A percentile compares a stretch with the other conserved stretches of the same genome.
Evolutionary conservation across 108 stramenopile species (phyloP).

Genomic region (Cylindrotheca closterium): DNA sequence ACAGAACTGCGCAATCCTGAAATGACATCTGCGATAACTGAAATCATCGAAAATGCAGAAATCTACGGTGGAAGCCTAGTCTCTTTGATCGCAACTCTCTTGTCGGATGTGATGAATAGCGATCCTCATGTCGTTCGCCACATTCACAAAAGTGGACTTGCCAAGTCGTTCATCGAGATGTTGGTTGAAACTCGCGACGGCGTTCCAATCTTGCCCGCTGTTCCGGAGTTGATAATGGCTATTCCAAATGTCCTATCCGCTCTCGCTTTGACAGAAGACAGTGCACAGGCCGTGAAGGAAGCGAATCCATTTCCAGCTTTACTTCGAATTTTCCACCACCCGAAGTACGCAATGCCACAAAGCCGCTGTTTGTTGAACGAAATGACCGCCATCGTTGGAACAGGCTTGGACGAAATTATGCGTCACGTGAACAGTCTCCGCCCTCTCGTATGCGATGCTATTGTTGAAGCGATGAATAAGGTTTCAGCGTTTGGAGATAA

Average conservation of each 20-base stretch:
- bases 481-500: conserved; percentile 59
- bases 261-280: conserved; percentile 85
- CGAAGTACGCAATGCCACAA: conserved; percentile 86
- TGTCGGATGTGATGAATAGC: conserved; percentile 87
- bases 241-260: conserved; percentile 88
- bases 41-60: conserved; percentile 63
- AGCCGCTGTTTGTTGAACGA: conserved; percentile 86
- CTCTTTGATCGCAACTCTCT: conserved; percentile 62
- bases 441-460: conserved; percentile 56
- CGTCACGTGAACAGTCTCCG: conserved; percentile 80
- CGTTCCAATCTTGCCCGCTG: conserved; percentile 58
- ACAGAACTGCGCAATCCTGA: conserved; percentile 64
- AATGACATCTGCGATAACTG: conserved; percentile 53
- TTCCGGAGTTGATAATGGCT: conserved; percentile 88
- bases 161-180: conserved; percentile 69
- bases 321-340: conserved; percentile 70
- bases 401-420: conserved; percentile 92
- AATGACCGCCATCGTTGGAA: conserved; percentile 82
- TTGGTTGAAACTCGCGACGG: conserved; percentile 30
- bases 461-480: conserved; percentile 69
- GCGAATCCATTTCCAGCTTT: conserved; percentile 86
- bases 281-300: conserved; percentile 66
- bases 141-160: conserved; percentile 79
- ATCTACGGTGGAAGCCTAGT: conserved; percentile 77
- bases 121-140: conserved; percentile 84